Percentiles rank a stretch among this genome's conserved stretches.
These are phyloP conservation scores for Sporothrix sp. DNA, from an alignment of 2,329 filamentous ascomycete species.

Conservation along the genomic window DNA sequence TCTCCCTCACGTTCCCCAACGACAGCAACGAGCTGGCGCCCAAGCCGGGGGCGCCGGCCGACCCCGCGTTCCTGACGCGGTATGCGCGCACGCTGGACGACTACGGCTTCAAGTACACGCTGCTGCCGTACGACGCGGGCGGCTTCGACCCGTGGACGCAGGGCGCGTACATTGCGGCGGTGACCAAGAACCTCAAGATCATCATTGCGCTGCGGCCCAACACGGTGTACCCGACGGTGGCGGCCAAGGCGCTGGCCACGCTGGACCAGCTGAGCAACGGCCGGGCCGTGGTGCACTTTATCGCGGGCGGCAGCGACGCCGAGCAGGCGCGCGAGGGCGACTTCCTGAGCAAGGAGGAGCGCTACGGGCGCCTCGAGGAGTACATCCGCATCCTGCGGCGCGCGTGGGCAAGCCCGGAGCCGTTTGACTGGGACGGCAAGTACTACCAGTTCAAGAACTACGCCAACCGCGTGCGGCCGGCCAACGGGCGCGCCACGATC, in stretches of 20 bases:
- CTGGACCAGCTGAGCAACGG: constrained; percentile 49
- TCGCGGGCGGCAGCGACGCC: constrained; percentile 50
- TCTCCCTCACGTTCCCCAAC: constrained; percentile 48
- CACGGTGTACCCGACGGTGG: constrained; percentile 52
- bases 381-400: constrained; percentile 52
- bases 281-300: constrained; percentile 49
- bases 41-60: constrained; percentile 39
- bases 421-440: constrained; percentile 52
- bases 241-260: constrained; percentile 51
- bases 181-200: constrained; percentile 49
- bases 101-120: constrained; percentile 51
- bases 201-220: constrained; percentile 54
- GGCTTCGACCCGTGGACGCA: constrained; percentile 48
- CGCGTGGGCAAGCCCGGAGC: constrained; percentile 45
- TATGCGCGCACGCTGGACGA: constrained; percentile 50
- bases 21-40: constrained; percentile 45
- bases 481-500: constrained; percentile 37
- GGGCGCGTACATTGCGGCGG: constrained; percentile 46
- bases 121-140: constrained; percentile 48
- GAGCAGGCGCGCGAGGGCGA: constrained; percentile 53
- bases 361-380: constrained; percentile 49
- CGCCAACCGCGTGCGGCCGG: constrained; percentile 42
- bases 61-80: constrained; percentile 45
- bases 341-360: constrained; percentile 46
- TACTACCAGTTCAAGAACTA: constrained; percentile 52